Conservation (phyloP, 2,329 filamentous ascomycete genomes). For the Akanthomyces uredinophilus region DNA sequence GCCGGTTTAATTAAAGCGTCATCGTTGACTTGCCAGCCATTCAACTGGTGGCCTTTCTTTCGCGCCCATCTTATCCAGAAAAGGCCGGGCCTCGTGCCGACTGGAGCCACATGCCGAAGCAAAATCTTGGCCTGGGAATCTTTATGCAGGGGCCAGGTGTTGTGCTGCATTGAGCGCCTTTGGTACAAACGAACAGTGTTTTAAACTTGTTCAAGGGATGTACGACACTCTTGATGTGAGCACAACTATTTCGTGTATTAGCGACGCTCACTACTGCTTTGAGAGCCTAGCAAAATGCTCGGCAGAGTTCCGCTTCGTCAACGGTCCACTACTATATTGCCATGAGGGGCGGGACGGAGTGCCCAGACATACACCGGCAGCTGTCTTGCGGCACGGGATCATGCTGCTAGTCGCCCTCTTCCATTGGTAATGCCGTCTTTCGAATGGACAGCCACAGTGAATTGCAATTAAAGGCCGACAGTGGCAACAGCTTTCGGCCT, state of each 20-base stretch:
- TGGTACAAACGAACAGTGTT: not conserved
- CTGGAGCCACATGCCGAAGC: not conserved
- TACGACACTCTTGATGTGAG: not conserved
- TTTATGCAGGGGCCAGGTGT: not conserved
- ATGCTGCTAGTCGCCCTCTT: not conserved
- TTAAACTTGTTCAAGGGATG: not conserved
- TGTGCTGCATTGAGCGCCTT: not conserved
- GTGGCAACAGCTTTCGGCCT: not conserved
- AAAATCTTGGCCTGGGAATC: not conserved
- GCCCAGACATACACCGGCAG: slow-evolving; percentile 9
- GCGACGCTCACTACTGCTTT: not conserved
- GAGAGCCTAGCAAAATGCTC: not conserved
- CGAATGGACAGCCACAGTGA: not conserved
- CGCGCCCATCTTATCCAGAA: slow-evolving; percentile 8
- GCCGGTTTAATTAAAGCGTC: not conserved
- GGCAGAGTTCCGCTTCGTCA: not conserved
- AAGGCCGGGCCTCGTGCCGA: not conserved
- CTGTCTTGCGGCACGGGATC: slow-evolving; percentile 12
- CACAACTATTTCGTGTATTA: not conserved
- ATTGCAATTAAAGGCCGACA: not conserved
- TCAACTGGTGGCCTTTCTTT: not conserved
- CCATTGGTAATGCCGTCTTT: not conserved
- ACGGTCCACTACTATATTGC: slow-evolving; percentile 2
- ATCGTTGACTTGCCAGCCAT: not conserved
- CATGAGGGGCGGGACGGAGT: not conserved